Evolutionary conservation across 2,329 filamentous ascomycete species (phyloP).

Genomic region (Fusarium papillatum): DNA sequence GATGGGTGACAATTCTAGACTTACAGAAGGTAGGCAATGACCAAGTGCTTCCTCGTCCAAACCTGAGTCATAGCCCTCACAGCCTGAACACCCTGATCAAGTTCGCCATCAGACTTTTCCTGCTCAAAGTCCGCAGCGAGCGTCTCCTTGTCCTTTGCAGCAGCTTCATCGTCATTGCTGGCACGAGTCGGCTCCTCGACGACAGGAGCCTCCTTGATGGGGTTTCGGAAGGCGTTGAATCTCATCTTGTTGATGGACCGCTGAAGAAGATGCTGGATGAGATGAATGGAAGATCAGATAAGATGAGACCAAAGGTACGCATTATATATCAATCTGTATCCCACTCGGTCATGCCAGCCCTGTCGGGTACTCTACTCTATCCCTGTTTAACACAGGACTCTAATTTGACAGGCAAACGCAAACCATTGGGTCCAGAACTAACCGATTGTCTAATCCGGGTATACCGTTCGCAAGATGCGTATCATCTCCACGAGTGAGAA

Average conservation of each 20-base stretch:
- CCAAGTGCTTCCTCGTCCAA: background rate
- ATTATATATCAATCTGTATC: background rate
- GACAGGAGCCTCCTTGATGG: background rate
- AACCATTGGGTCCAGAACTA: background rate
- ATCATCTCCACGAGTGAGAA: background rate
- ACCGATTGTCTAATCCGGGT: background rate
- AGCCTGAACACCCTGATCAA: background rate
- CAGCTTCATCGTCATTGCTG: background rate
- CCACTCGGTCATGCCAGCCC: background rate
- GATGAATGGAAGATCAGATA: background rate
- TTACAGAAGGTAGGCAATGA: background rate
- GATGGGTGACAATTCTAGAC: fast-evolving
- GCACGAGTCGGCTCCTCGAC: background rate
- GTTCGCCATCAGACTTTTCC: background rate
- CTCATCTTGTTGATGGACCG: background rate
- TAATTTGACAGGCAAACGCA: background rate
- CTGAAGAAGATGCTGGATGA: background rate
- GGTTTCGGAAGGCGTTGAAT: background rate
- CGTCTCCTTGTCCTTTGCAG: background rate
- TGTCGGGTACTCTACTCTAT: background rate
- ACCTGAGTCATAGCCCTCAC: background rate
- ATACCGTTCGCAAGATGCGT: background rate
- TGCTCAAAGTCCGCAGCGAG: background rate
- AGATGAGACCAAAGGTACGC: background rate
- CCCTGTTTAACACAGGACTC: background rate